Evolutionary conservation across 2,329 filamentous ascomycete genomes (phyloP).

Genomic region (Cercospora zeina): DNA sequence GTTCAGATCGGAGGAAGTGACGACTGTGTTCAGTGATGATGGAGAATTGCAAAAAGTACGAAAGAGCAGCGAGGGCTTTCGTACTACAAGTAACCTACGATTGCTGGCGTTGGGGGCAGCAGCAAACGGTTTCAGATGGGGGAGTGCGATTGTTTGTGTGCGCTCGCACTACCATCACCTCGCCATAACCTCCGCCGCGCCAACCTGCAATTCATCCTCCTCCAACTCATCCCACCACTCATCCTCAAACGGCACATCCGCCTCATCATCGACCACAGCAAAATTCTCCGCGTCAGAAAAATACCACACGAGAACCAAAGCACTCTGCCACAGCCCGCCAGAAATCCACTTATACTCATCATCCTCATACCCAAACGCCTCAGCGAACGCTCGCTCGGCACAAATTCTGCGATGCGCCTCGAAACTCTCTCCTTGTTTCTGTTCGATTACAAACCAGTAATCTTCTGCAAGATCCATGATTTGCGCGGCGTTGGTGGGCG

Average conservation of each 20-base stretch:
- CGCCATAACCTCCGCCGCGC: constrained; percentile 3
- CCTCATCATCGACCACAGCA: constrained; percentile 11
- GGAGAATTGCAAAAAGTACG: neutral
- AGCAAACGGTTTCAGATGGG: neutral
- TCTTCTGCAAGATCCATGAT: constrained; percentile 12
- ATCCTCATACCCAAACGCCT: constrained; percentile 15
- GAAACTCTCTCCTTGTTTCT: constrained; percentile 11
- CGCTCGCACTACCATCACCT: neutral
- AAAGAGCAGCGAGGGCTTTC: neutral
- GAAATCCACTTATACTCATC: constrained; percentile 15
- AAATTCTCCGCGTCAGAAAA: constrained; percentile 8
- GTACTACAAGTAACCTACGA: neutral
- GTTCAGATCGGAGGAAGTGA: neutral
- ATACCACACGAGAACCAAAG: constrained; percentile 7
- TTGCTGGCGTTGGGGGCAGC: neutral
- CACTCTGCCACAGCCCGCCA: constrained; percentile 6
- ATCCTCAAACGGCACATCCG: constrained; percentile 9
- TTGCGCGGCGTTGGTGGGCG: constrained; percentile 2
- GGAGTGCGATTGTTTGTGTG: neutral
- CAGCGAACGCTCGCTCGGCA: constrained; percentile 7
- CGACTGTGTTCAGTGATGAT: neutral
- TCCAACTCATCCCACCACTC: constrained; percentile 12
- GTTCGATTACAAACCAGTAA: constrained; percentile 1
- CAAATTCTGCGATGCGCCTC: constrained; percentile 6
- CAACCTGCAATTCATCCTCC: constrained; percentile 11